phyloP scores from a whole-genome alignment of 331 rosid species.

The Stylosanthes scabra region DNA sequence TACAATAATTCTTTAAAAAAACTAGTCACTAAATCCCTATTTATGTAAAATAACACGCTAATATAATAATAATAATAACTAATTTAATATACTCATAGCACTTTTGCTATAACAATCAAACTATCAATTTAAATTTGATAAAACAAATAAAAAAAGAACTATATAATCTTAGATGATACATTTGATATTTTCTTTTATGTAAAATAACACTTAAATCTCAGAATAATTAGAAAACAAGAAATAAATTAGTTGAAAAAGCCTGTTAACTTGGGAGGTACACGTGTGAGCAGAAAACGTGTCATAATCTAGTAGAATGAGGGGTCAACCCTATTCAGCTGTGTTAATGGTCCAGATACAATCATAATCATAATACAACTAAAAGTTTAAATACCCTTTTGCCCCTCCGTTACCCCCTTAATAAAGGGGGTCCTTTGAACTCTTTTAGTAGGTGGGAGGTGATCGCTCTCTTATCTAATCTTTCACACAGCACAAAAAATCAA shows the following conservation, averaged over 20 bases:
- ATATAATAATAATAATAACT: too few relatives aligned
- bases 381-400: neutral
- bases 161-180: neutral
- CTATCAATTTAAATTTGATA: too few relatives aligned
- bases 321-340: slow-evolving; percentile 39
- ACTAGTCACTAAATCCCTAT: too few relatives aligned
- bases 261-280: slow-evolving; percentile 49
- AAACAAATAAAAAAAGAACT: neutral
- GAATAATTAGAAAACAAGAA: neutral
- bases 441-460: neutral
- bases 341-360: slow-evolving; percentile 27
- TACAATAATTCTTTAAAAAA: too few relatives aligned
- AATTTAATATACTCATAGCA: too few relatives aligned
- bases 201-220: neutral
- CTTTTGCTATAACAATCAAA: neutral
- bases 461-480: neutral
- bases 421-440: neutral
- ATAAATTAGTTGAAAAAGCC: slow-evolving; percentile 21
- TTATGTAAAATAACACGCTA: too few relatives aligned
- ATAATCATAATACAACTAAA: neutral
- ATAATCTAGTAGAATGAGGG: neutral
- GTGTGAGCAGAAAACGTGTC: slow-evolving; percentile 58
- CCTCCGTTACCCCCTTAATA: neutral
- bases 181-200: neutral
- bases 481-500: neutral